A percentile compares a stretch with the other conserved stretches of the same genome.
These are phyloP conservation scores for Collybia mongolica DNA, from an alignment of 768 basidiomycete species.

Conservation along the genomic window DNA sequence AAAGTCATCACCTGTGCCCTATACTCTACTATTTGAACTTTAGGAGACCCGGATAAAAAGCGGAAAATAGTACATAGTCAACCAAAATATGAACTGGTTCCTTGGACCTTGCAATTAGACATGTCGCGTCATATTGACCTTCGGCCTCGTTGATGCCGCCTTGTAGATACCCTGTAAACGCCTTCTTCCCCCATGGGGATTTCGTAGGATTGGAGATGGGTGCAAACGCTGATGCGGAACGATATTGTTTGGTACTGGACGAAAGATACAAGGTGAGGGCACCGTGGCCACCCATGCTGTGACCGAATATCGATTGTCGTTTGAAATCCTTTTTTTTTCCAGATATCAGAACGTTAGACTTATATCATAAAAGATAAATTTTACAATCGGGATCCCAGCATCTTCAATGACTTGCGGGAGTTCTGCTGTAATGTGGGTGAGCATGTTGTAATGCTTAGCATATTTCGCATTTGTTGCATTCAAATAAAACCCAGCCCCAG, in stretches of 20 bases:
- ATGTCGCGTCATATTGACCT: slow-evolving; percentile 78
- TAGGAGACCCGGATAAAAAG: neutral
- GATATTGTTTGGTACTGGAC: slow-evolving; percentile 68
- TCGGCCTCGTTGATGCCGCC: slow-evolving; percentile 78
- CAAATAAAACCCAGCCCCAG: slow-evolving; percentile 95
- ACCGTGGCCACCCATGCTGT: slow-evolving; percentile 98
- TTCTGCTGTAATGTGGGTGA: slow-evolving; percentile 80
- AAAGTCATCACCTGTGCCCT: slow-evolving; percentile 84
- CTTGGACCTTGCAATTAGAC: slow-evolving; percentile 63
- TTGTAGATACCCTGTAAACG: slow-evolving; percentile 81
- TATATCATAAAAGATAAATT: slow-evolving; percentile 19
- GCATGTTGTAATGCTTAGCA: slow-evolving; percentile 84
- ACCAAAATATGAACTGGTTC: slow-evolving; percentile 77
- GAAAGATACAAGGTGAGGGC: slow-evolving; percentile 88
- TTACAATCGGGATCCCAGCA: slow-evolving; percentile 74
- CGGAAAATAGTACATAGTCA: slow-evolving; percentile 69
- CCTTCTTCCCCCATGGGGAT: slow-evolving; percentile 90
- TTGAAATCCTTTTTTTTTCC: slow-evolving; percentile 60
- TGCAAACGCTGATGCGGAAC: slow-evolving; percentile 87
- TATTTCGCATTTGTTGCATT: slow-evolving; percentile 81
- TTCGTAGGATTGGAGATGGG: slow-evolving; percentile 84
- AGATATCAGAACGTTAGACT: neutral
- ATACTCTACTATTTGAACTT: neutral
- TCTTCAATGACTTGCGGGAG: slow-evolving; percentile 77
- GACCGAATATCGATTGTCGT: slow-evolving; percentile 89